Conservation (phyloP, 2,329 filamentous ascomycete genomes). For the Aspergillus viridinutans region DNA sequence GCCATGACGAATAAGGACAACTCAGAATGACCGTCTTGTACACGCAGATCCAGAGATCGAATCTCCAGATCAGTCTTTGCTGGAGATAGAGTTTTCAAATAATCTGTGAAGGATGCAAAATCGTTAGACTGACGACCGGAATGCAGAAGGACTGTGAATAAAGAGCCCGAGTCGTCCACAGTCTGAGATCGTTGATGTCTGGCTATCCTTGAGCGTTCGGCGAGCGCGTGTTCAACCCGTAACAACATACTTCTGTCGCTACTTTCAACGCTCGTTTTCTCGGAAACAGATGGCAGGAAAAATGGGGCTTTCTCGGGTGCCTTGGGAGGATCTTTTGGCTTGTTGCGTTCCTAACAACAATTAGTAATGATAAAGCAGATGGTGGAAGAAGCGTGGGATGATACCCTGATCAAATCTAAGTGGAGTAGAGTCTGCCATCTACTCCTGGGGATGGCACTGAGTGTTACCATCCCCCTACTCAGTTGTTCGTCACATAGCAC, state of each 20-base stretch:
- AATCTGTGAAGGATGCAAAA: slow-evolving; percentile 66
- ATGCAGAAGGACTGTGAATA: slow-evolving; percentile 49
- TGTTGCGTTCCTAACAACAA: slow-evolving; percentile 70
- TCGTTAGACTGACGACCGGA: slow-evolving; percentile 49
- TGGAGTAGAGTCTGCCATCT: slow-evolving; percentile 94
- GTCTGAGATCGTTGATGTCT: slow-evolving; percentile 55
- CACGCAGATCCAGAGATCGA: slow-evolving; percentile 62
- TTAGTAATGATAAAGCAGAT: slow-evolving; percentile 11
- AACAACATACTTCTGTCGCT: slow-evolving; percentile 27
- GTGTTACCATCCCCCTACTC: slow-evolving; percentile 74
- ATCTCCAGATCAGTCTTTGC: slow-evolving; percentile 88
- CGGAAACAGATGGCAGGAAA: slow-evolving; percentile 63
- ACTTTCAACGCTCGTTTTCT: slow-evolving; percentile 26
- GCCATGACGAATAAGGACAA: slow-evolving; percentile 76
- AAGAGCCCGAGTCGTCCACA: slow-evolving; percentile 23
- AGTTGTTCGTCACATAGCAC: slow-evolving; percentile 68
- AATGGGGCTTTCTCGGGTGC: slow-evolving; percentile 91
- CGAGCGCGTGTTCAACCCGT: slow-evolving; percentile 32
- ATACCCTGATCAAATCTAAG: slow-evolving; percentile 72
- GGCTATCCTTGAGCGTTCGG: slow-evolving; percentile 63
- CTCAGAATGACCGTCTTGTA: slow-evolving; percentile 56
- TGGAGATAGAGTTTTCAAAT: slow-evolving; percentile 76
- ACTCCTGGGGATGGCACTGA: slow-evolving; percentile 84
- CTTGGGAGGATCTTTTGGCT: slow-evolving; percentile 87
- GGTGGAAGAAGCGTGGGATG: neutral